Percentiles rank a stretch among this genome's conserved stretches.
These are phyloP conservation scores for Eucalyptus curtisii DNA, from an alignment of 345 rosid species.

Conservation along the genomic window DNA sequence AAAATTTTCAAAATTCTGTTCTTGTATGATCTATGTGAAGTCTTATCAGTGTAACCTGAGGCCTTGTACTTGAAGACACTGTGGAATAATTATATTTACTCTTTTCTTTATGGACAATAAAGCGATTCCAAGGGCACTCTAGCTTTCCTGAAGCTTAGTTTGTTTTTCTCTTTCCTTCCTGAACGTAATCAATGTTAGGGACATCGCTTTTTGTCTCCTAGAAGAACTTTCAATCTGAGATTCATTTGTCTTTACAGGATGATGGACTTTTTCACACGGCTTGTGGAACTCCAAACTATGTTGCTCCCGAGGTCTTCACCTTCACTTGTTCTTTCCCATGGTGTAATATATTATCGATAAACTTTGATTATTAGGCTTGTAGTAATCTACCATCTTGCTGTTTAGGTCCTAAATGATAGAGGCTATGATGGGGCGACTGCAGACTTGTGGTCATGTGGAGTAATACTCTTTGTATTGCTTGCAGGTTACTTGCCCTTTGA, in stretches of 20 bases:
- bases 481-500: constrained; percentile 99
- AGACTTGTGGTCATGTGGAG: constrained; percentile 98
- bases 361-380: not conserved
- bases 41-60: not conserved
- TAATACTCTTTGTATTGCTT: constrained; percentile 90
- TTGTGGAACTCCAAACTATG: constrained; percentile 97
- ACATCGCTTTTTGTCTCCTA: not conserved
- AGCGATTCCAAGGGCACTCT: not conserved
- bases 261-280: constrained; percentile 96
- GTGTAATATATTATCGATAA: not conserved
- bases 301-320: constrained; percentile 79
- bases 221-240: not conserved
- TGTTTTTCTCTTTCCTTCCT: not conserved
- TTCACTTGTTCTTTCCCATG: not conserved
- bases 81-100: not conserved
- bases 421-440: constrained; percentile 99
- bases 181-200: not conserved
- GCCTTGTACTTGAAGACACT: not conserved
- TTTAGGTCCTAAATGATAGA: constrained; percentile 88
- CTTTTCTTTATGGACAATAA: not conserved
- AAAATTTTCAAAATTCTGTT: not conserved
- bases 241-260: constrained; percentile 32
- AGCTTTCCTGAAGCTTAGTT: not conserved
- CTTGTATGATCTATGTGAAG: not conserved
- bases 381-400: not conserved